Evolutionary conservation across 1,139 yeast genomes (phyloP), one percentile per base, ranked within the genome.

Genomic region (Citeromyces hawaiiensis): DNA sequence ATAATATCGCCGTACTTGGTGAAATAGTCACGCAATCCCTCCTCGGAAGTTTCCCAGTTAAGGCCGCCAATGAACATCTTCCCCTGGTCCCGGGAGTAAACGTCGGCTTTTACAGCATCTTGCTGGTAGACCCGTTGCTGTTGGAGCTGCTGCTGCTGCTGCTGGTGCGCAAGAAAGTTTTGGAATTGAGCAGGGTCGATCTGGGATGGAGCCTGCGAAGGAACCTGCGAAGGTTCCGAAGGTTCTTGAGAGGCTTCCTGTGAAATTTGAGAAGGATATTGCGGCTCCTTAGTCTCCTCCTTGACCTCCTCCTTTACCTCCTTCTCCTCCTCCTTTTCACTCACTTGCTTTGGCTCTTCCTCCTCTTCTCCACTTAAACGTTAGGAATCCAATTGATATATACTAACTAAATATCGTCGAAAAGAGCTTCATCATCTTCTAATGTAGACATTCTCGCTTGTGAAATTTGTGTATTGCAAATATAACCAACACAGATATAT

Each of bases 11-110:
- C 99, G 58, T 76, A 91, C 59, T 91, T 83, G 40, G 81, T 69
- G 58, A 91, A 91, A 59, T 91, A 91, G 43, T 77, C 79, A 46
- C 74, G 78, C 58, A 91, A 60, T 21, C 76, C 73, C 44, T 79
- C 95, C 54, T 91, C 98, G 7, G 94, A 81, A 23, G 99, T 91
- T 54, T 91, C 98, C 98, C 98, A 91, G 54, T 91, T 93, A 50
- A 91, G 75, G 40, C 99, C 99, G 48, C 99, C 99, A 57, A 91
- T 78, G 56, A 91, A 91, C 96, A 93, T 87, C 56, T 91, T 91
- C 42, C 96, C 95, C 45, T 73, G 72, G 49, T 70, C 73, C 55
- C 80, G 61, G 11, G 21, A 15, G 27, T 23, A 38, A n/a, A 54
- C 51, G 21, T 51, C 40, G 18, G 40, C 38, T 27, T 34, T 16